Evolutionary conservation across 345 rosid genomes (phyloP).

Genomic region (Conringia planisiliqua): DNA sequence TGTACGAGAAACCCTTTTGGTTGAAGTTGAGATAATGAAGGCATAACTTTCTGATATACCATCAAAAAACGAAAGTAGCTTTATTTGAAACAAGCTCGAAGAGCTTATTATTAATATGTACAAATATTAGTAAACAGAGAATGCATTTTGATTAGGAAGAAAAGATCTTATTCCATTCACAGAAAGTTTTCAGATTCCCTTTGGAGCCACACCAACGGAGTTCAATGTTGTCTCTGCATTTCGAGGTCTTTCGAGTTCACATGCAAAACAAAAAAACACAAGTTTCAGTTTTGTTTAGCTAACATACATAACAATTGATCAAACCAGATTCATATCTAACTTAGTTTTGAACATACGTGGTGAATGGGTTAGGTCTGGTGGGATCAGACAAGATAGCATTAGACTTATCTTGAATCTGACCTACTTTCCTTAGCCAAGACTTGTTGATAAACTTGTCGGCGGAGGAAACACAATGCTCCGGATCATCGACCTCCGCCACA

Average conservation of each 20-base stretch:
- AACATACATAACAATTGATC: background rate
- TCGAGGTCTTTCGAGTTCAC: constrained; percentile 29
- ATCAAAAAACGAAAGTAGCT: background rate
- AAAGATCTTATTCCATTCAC: background rate
- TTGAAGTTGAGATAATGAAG: background rate
- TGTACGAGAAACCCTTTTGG: background rate
- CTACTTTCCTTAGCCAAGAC: constrained; percentile 52
- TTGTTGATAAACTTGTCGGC: constrained; percentile 41
- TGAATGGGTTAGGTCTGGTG: constrained; percentile 36
- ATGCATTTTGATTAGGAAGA: background rate
- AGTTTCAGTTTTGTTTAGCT: background rate
- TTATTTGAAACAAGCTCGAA: background rate
- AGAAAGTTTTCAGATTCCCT: constrained; percentile 24
- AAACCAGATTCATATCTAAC: background rate
- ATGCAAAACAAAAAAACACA: background rate
- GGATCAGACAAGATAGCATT: constrained; percentile 26
- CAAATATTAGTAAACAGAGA: background rate
- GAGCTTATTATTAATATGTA: constrained; percentile 7
- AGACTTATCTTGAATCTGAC: constrained; percentile 44
- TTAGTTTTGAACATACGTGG: constrained; percentile 24
- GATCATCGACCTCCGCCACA: constrained; percentile 45
- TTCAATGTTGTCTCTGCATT: constrained; percentile 44
- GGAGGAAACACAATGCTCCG: constrained; percentile 32
- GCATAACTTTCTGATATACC: background rate
- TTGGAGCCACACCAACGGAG: constrained; percentile 41